Evolutionary conservation across 345 rosid species (phyloP).

Genomic region (Acer saccharum): DNA sequence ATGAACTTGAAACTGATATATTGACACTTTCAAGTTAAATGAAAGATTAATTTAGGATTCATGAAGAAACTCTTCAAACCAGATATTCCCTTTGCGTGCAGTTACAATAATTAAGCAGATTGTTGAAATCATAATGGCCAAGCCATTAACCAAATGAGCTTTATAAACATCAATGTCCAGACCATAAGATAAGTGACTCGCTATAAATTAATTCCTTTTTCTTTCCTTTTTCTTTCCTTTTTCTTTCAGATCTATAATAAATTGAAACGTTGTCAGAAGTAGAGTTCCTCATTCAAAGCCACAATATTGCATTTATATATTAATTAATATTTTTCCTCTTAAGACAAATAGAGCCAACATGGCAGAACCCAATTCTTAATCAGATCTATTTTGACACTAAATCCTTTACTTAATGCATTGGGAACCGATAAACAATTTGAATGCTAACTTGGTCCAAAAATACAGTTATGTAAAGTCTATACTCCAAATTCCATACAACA

Average conservation of each 20-base stretch:
- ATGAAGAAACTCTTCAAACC: constrained; percentile 2
- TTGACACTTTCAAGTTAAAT: not conserved
- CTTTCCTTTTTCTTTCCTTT: not conserved
- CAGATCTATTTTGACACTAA: not conserved
- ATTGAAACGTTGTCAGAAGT: too few relatives aligned
- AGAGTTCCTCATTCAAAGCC: not conserved
- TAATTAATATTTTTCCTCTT: not conserved
- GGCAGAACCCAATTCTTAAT: not conserved
- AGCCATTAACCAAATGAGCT: not conserved
- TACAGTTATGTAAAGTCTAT: not conserved
- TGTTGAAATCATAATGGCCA: not conserved
- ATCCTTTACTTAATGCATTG: not conserved
- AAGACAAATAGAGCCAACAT: not conserved
- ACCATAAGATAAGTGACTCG: not conserved
- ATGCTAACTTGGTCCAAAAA: not conserved
- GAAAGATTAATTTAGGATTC: constrained; percentile 3
- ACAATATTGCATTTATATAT: not conserved
- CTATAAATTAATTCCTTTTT: not conserved
- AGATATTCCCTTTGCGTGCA: constrained; percentile 1
- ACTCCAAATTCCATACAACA: not conserved
- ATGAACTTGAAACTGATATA: constrained; percentile 5
- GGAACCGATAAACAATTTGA: not conserved
- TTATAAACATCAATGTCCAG: not conserved
- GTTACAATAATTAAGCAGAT: not conserved
- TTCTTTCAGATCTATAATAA: too few relatives aligned